phyloP scores from a whole-genome alignment of 2,329 filamentous ascomycete species.

The Chaetomium strumarium region DNA sequence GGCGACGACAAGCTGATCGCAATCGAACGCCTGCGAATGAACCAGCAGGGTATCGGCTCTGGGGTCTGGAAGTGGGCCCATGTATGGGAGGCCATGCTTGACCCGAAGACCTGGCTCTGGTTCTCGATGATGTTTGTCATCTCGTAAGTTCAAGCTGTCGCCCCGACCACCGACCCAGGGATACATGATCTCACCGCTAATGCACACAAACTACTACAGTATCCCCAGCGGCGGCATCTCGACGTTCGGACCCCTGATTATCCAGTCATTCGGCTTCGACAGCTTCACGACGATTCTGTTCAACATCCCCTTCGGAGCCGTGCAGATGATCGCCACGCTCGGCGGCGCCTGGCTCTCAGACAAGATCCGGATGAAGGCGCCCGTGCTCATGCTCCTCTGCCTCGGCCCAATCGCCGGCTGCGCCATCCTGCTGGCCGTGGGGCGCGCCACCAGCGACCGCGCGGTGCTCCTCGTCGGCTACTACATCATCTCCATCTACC shows the following conservation, averaged over 20 bases:
- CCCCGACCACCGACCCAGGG: neutral
- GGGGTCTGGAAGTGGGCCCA: constrained; percentile 4
- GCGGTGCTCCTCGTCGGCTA: neutral
- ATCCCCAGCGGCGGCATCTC: constrained; percentile 4
- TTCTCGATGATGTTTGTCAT: constrained; percentile 3
- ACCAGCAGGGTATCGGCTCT: constrained; percentile 2
- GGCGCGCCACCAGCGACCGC: neutral
- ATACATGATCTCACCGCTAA: neutral
- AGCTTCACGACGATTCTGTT: constrained; percentile 2
- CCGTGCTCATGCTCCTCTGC: neutral
- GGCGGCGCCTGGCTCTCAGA: constrained; percentile 2
- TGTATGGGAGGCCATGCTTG: constrained; percentile 2
- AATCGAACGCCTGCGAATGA: constrained; percentile 3
- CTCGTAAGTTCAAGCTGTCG: neutral
- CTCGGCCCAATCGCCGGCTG: neutral
- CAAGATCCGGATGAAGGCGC: neutral
- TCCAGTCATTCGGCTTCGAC: constrained; percentile 4
- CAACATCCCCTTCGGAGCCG: constrained; percentile 3
- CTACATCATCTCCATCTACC: neutral
- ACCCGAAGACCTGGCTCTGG: constrained; percentile 2
- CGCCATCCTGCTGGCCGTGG: constrained; percentile 2
- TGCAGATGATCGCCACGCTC: constrained; percentile 3
- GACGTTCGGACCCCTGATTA: constrained; percentile 1
- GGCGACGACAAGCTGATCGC: constrained; percentile 5
- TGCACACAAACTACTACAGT: neutral